Evolutionary conservation across 192 early-diverging fungal species (phyloP), one percentile per base, ranked within the genome.

Genomic region (Cetraspora pellucida): DNA sequence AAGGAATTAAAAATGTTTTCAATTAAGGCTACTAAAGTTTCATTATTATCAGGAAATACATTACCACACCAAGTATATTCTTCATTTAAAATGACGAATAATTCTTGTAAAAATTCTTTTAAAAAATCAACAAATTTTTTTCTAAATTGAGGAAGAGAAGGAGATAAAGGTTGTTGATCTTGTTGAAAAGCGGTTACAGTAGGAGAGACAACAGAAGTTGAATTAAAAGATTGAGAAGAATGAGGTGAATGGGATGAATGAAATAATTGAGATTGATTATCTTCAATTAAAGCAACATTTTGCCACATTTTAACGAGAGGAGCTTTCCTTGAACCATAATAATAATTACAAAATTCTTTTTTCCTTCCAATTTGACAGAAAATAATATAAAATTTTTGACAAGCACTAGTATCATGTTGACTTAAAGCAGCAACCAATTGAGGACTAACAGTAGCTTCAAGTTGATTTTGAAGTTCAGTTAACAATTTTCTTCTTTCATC

Each of bases 401-500:
- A 86, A 2, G 80, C 77, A 5, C 83, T 82, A 8, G 86, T 81
- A 72, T 94, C 92, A 74, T 88, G 85, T 47, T 86, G 81, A 23
- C 82, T 81, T 8, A 93, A 61, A 0, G 90, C 90, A 37, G 83
- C 80, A 44, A 87, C 74, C 11, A 91, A 64, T 31, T 82, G 77
- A 3, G 87, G 82, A 37, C 79, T 81, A 49, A 92, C 65, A 16
- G 83, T 82, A 14, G 81, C 75, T 59, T 92, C 86, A 19, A 95
- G 82, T 52, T 87, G 84, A 64, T 90, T 88, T 63, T 89, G 83
- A 37, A 94, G 82, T 25, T 80, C 72, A 7, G 59, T 72, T 52
- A 95, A 79, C 19, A 95, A 69, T 0, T 75, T 80, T 58, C 83
- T 80, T 4, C 89, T 83, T 23, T 90, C 87, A 4, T 91, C 91